Conservation (phyloP, 768 basidiomycete genomes). For the Termitomyces titanicus region DNA sequence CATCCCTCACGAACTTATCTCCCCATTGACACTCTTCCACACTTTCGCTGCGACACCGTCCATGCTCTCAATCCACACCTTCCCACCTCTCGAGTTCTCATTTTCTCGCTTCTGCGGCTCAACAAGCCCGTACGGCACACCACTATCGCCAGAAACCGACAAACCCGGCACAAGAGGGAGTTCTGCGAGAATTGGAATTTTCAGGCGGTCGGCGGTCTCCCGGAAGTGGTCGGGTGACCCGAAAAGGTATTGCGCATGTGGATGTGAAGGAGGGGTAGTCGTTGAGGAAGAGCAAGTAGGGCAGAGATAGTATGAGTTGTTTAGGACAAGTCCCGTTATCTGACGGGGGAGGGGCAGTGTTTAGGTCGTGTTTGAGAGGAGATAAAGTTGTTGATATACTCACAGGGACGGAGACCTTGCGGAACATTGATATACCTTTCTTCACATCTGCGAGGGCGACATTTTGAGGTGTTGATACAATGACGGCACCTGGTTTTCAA, state of each 20-base stretch:
- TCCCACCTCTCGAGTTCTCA: constrained; percentile 10
- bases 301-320: constrained; percentile 84
- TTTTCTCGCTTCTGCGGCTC: constrained; percentile 11
- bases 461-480: constrained; percentile 95
- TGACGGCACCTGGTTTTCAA: constrained; percentile 66
- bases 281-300: constrained; percentile 53
- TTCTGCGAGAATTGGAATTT: constrained; percentile 68
- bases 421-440: constrained; percentile 91
- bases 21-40: constrained; percentile 4
- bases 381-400: constrained; percentile 19
- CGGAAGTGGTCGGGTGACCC: constrained; percentile 68
- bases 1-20: not conserved
- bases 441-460: constrained; percentile 89
- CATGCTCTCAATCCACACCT: constrained; percentile 17
- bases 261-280: constrained; percentile 5
- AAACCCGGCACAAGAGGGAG: constrained; percentile 77
- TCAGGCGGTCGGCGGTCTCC: constrained; percentile 51
- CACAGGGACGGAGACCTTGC: constrained; percentile 85
- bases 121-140: constrained; percentile 28
- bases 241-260: constrained; percentile 55
- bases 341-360: constrained; percentile 28
- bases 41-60: constrained; percentile 10
- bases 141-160: constrained; percentile 68
- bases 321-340: constrained; percentile 86
- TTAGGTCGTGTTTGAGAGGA: constrained; percentile 4